These are phyloP conservation scores for Pugionium dolabratum DNA, from an alignment of 345 rosid genomes.

Conservation along the genomic window DNA sequence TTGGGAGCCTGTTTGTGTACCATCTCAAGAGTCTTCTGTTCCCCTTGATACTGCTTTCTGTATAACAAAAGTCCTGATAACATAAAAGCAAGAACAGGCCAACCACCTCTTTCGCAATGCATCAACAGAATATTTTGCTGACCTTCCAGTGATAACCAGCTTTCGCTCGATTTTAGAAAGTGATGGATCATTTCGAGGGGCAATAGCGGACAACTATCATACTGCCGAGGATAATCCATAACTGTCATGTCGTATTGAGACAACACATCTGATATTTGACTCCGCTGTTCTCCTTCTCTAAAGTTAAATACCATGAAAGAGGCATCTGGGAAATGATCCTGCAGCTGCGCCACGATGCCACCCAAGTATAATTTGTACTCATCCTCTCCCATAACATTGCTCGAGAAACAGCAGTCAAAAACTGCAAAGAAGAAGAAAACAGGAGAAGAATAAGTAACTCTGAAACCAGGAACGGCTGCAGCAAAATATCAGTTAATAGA, in stretches of 20 bases:
- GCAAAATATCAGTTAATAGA: background rate
- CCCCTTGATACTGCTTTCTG: slow-evolving; percentile 82
- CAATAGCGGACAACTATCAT: slow-evolving; percentile 83
- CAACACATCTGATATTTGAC: slow-evolving; percentile 79
- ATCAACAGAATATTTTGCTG: slow-evolving; percentile 90
- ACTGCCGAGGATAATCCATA: slow-evolving; percentile 96
- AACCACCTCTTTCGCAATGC: slow-evolving; percentile 97
- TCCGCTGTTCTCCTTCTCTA: slow-evolving; percentile 90
- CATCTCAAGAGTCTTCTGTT: slow-evolving; percentile 98
- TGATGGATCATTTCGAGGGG: slow-evolving; percentile 95
- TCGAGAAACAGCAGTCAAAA: slow-evolving; percentile 97
- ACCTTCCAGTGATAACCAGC: slow-evolving; percentile 91
- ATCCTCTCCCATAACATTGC: slow-evolving; percentile 89
- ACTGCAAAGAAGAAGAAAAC: slow-evolving; percentile 54
- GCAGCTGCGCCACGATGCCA: slow-evolving; percentile 92
- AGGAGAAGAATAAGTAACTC: slow-evolving; percentile 2
- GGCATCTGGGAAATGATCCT: slow-evolving; percentile 91
- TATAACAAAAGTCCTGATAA: slow-evolving; percentile 88
- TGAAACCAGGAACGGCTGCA: slow-evolving; percentile 12
- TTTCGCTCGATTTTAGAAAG: slow-evolving; percentile 88
- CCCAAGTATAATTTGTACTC: slow-evolving; percentile 91
- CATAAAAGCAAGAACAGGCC: slow-evolving; percentile 99
- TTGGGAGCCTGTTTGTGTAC: slow-evolving; percentile 97
- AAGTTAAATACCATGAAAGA: slow-evolving; percentile 98
- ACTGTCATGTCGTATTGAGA: slow-evolving; percentile 95